These are phyloP conservation scores for Neurospora sp. DNA, from an alignment of 2,329 filamentous ascomycete species.

Conservation along the genomic window DNA sequence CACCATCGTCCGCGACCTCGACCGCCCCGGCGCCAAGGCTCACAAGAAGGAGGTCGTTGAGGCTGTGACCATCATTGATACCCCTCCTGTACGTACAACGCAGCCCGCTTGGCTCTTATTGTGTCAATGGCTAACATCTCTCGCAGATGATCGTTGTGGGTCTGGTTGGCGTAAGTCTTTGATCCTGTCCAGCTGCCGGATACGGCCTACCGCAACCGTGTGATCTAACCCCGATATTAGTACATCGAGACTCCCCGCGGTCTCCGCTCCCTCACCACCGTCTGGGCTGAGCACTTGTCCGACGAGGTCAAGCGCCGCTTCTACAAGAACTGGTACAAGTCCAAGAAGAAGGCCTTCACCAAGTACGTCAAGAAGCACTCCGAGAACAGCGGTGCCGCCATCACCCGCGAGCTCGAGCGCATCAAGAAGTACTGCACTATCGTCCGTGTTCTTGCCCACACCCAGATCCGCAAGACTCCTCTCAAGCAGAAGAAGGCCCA, in stretches of 20 bases:
- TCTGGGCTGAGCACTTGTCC: slow-evolving; percentile 98
- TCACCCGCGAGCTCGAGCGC: slow-evolving; percentile 96
- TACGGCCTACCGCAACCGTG: slow-evolving; percentile 2
- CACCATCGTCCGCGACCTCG: slow-evolving; percentile 97
- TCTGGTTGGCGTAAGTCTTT: slow-evolving; percentile 62
- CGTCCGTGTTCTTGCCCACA: slow-evolving; percentile 98
- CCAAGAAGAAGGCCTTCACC: slow-evolving; percentile 99
- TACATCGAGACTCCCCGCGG: slow-evolving; percentile 99
- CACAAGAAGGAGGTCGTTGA: slow-evolving; percentile 98
- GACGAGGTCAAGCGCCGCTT: slow-evolving; percentile 99
- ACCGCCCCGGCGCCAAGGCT: slow-evolving; percentile 97
- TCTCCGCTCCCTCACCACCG: slow-evolving; percentile 97
- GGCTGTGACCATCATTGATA: slow-evolving; percentile 80
- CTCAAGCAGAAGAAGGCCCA: slow-evolving; percentile 99
- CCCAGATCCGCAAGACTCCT: slow-evolving; percentile 97
- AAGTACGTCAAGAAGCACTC: slow-evolving; percentile 99
- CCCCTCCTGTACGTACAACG: slow-evolving; percentile 87
- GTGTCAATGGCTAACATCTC: slow-evolving; percentile 63
- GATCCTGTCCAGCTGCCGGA: slow-evolving; percentile 13
- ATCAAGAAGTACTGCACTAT: slow-evolving; percentile 99
- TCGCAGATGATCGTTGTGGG: slow-evolving; percentile 97
- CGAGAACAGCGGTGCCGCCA: slow-evolving; percentile 78
- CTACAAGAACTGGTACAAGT: slow-evolving; percentile 99
- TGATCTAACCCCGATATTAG: slow-evolving; percentile 13
- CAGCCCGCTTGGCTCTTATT: slow-evolving; percentile 62